Base-by-base conservation (phyloP, 352 stramenopile genomes). In the Nothophytophthora sp. region DNA sequence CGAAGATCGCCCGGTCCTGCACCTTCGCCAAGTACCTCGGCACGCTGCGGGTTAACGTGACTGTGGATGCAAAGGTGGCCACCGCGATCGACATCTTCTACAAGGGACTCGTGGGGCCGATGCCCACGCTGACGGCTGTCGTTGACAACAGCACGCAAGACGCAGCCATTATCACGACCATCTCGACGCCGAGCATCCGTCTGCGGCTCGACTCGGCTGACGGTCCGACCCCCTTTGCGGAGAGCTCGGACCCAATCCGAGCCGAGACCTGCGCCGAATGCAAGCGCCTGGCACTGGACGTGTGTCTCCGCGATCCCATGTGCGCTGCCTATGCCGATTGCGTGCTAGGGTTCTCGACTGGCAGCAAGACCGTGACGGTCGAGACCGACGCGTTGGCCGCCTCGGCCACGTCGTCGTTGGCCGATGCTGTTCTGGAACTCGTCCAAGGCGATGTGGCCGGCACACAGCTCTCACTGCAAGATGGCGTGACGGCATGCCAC, bases 291-390 rank as follows among this genome's bases (percentile, higher is more conserved):
- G 70, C 70, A 7, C 52, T 87, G 4, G 55, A 82, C 30, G 60
- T 59, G 6, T 87, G 76, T 53, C 62, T 87, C 13, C 73, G 76
- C 8, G 73, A 87, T 37, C 40, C 64, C 1, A 48, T 57, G 23
- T 87, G 76, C 29, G 69, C 75, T 3, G 64, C 65, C 30, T 79
- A 77, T 55, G 81, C 73, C 10, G 73, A 84, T 30, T 87, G 76
- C 44, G 63, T 87, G 10, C 48, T 66, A n/a, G n/a, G n/a, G n/a
- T n/a, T n/a, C n/a, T n/a, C n/a, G n/a, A n/a, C n/a, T n/a, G n/a
- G n/a, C 20, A 63, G 16, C 8, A 33, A 49, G 9, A 60, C 44
- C 1, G 36, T 48, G n/a, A 48, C 50, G 9, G 36, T 60, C 38
- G 42, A 60, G 33, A 19, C 24, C 11, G 18, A n/a, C 7, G 5